These are phyloP conservation scores for Phytopythium litorale DNA, from an alignment of 352 stramenopile genomes.

Conservation along the genomic window DNA sequence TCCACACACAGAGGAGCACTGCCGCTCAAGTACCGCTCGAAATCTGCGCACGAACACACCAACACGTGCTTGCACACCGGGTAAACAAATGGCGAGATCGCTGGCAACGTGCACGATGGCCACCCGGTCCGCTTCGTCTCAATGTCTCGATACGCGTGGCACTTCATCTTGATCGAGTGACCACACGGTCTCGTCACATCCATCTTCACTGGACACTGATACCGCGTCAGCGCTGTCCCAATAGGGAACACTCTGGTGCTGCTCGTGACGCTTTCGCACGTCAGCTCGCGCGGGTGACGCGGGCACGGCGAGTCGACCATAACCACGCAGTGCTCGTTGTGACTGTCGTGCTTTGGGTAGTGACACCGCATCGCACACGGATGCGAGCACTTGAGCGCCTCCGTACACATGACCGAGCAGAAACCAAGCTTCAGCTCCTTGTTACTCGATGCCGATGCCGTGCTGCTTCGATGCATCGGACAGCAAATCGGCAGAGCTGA, in stretches of 20 bases:
- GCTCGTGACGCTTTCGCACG: constrained; percentile 48
- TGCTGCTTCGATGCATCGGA: constrained; percentile 51
- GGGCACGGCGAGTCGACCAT: constrained; percentile 62
- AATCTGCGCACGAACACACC: constrained; percentile 63
- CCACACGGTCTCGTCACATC: constrained; percentile 59
- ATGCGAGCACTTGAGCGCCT: constrained; percentile 60
- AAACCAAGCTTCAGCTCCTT: constrained; percentile 67
- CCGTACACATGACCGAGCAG: constrained; percentile 64
- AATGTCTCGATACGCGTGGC: constrained; percentile 42
- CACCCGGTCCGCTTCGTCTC: constrained; percentile 22
- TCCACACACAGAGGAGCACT: constrained; percentile 44
- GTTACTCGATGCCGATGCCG: constrained; percentile 23
- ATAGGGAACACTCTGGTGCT: constrained; percentile 20
- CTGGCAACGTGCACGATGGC: constrained; percentile 52
- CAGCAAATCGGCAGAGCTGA: constrained; percentile 72
- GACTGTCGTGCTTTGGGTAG: constrained; percentile 43
- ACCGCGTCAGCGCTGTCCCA: constrained; percentile 36
- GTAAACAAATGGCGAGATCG: constrained; percentile 65
- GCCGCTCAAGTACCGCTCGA: constrained; percentile 40
- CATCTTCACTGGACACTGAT: constrained; percentile 53
- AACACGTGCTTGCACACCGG: constrained; percentile 63
- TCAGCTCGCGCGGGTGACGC: constrained; percentile 42
- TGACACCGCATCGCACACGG: constrained; percentile 67
- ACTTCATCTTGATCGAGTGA: constrained; percentile 51
- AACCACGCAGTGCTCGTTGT: constrained; percentile 58